Evolutionary conservation across 306 rosid species (phyloP).

Genomic region (Mimosa pudica): DNA sequence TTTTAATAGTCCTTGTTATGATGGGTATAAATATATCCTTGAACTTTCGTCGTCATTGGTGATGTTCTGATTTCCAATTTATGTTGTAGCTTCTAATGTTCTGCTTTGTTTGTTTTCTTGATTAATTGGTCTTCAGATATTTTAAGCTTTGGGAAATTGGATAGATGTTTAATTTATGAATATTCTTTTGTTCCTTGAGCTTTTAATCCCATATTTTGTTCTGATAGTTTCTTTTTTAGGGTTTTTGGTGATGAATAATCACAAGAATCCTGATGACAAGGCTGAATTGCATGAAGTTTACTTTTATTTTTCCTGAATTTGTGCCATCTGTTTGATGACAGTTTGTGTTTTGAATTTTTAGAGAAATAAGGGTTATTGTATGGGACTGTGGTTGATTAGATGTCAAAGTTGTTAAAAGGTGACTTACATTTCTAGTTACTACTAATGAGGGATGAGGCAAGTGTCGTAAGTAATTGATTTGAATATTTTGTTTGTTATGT

Average conservation of each 20-base stretch:
- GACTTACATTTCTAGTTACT: not conserved
- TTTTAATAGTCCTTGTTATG: conserved; percentile 7
- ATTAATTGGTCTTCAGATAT: not conserved
- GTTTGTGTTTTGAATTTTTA: not conserved
- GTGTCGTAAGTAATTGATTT: not conserved
- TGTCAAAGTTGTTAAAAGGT: not conserved
- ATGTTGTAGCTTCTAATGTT: not conserved
- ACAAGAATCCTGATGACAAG: conserved; percentile 7
- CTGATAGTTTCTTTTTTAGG: not conserved
- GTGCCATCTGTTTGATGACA: not conserved
- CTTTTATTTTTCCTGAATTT: not conserved
- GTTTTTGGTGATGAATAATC: not conserved
- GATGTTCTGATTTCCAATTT: conserved; percentile 3
- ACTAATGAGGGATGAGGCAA: conserved; percentile 1
- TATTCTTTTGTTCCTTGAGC: not conserved
- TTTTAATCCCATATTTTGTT: not conserved
- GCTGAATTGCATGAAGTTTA: not conserved
- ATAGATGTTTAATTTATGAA: not conserved
- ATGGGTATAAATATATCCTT: not conserved
- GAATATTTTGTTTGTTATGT: not conserved
- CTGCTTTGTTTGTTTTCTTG: not conserved
- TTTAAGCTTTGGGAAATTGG: not conserved
- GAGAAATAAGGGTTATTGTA: not conserved
- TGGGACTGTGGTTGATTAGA: not conserved
- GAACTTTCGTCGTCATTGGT: not conserved